Base-by-base conservation (phyloP, 345 rosid species). In the Viola odorata region DNA sequence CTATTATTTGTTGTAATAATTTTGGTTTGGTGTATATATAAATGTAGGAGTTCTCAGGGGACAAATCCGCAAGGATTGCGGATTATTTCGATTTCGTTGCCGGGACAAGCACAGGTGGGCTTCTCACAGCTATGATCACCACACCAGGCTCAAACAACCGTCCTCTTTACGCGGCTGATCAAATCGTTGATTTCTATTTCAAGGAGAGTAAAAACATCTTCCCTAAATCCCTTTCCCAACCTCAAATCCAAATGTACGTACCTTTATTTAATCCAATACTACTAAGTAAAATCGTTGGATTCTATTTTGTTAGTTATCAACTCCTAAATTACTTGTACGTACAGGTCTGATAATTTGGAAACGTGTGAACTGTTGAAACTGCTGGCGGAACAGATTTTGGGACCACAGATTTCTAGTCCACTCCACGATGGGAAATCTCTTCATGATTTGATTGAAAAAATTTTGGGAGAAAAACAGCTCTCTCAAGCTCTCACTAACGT, bases 371-470 rank as follows among this genome's bases (percentile, higher is more conserved):
- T n/a, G n/a, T n/a, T n/a, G n/a, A n/a, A n/a, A n/a, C n/a, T n/a
- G n/a, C n/a, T n/a, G n/a, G n/a, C 1, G 32, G 32, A 23, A 23
- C 32, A 2, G 32, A n/a, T n/a, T n/a, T n/a, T n/a, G n/a, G n/a
- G n/a, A n/a, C n/a, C n/a, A 2, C 32, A n/a, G n/a, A n/a, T 23
- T 23, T 1, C 2, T 23, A 23, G 2, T 23, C 50, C 50, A 45
- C 11, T 10, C 11, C 3, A 45, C n/a, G 50, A 45, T 45, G 0
- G 50, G 11, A 1, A 0, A 4, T 1, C 8, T 1, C 12, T 45
- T 4, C 0, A 45, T 0, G 32, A 0, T 1, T 23, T 14, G 5
- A 0, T 45, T 14, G 3, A 12, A 4, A 0, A 9, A 8, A 0
- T 12, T 5, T 45, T 45, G 0, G 0, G 0, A 0, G 9, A 45